Evolutionary conservation across 2,329 filamentous ascomycete genomes (phyloP), one percentile per base, ranked within the genome.

Genomic region (Spiromastix sp.): DNA sequence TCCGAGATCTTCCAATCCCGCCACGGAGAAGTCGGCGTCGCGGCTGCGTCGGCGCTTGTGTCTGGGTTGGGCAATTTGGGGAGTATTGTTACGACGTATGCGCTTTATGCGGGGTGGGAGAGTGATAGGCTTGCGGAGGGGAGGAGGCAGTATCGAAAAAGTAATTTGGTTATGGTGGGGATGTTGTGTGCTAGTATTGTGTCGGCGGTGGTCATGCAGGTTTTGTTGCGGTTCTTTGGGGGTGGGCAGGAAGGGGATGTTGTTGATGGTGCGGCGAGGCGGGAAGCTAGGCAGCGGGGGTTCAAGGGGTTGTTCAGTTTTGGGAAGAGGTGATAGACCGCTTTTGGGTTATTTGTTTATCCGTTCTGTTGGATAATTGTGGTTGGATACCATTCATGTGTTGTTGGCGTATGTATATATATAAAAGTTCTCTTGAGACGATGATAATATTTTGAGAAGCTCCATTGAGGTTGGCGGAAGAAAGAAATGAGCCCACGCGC

Each of bases 21-120:
- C 9, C 86, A 94, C 52, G 85, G 86, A 30, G 86, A 94, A 59
- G 84, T 94, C 15, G 86, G 86, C 37, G 85, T 94, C 5, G 86
- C 86, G 3, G 81, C 86, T 10, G 85, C 86, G 0, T 77, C 81
- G 2, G 86, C 86, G 2, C 68, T 94, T 8, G 86, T 94, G 1
- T 91, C 84, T 0, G 86, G 86, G 1, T 68, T 93, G 25, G 86
- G 86, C 0, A 94, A 94, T 51, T 66, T 93, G 12, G 86, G 86
- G 19, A 86, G 80, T 50, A 82, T 94, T 40, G 71, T 83, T 36
- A 93, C 85, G 2, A 93, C 86, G 0, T 94, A 93, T 54, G 86
- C 86, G 9, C 64, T 94, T 31, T 94, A 93, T 58, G 80, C 79
- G 0, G 86, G 86, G 19, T 94, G 86, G 86, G 74, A 79, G 2